A percentile compares a stretch with the other conserved stretches of the same genome.
Evolutionary conservation across 2,329 filamentous ascomycete genomes (phyloP).

Genomic region (Chalaropsis ovoidea): DNA sequence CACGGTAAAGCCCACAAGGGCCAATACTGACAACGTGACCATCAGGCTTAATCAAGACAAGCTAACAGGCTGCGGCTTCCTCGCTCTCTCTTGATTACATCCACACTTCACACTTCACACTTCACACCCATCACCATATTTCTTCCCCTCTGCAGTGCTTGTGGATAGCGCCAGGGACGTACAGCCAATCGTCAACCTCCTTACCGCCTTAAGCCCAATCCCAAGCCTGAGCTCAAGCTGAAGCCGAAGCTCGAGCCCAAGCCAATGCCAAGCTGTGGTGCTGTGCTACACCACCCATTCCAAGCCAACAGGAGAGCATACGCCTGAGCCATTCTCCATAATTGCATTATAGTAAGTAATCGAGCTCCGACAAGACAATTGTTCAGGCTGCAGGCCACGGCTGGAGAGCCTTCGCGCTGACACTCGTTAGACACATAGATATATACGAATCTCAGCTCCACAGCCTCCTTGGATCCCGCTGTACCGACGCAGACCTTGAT

Average conservation of each 20-base stretch:
- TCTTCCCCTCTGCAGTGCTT: not conserved
- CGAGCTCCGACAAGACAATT: too few relatives aligned
- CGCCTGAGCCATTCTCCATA: not conserved
- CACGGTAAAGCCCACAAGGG: not conserved
- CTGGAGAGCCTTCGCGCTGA: too few relatives aligned
- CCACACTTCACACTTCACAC: not conserved
- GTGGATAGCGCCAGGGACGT: not conserved
- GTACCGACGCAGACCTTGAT: too few relatives aligned
- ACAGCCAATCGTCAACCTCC: not conserved
- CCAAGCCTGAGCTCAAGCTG: not conserved
- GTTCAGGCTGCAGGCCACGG: too few relatives aligned
- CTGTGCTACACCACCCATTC: not conserved
- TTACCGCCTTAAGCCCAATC: not conserved
- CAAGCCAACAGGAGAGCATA: not conserved
- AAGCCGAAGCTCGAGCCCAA: not conserved
- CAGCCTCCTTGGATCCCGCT: too few relatives aligned
- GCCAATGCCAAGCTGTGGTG: not conserved
- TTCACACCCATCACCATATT: too few relatives aligned
- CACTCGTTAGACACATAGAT: too few relatives aligned
- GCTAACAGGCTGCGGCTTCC: not conserved
- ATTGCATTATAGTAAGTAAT: not conserved
- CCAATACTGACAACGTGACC: constrained; percentile 11
- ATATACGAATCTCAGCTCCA: not conserved
- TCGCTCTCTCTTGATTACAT: not conserved
- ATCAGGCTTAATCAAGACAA: not conserved